Conservation (phyloP, 2,329 filamentous ascomycete genomes). For the Davidsoniella eucalypti region DNA sequence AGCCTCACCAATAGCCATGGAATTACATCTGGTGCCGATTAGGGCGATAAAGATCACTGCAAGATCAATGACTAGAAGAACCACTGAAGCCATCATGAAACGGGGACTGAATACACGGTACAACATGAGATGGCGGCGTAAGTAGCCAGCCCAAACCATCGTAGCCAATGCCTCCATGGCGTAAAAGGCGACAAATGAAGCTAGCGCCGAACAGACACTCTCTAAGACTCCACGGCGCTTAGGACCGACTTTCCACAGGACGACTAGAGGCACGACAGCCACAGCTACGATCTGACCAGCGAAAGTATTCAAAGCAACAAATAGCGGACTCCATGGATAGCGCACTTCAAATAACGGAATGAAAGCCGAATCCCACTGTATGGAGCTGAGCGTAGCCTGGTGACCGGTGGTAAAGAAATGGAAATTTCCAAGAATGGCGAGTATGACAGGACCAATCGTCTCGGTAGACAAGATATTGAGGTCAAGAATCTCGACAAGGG, state of each 20-base stretch:
- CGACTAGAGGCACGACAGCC: slow-evolving; percentile 61
- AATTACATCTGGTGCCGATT: slow-evolving; percentile 58
- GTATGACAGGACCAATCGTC: slow-evolving; percentile 65
- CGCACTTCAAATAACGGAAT: slow-evolving; percentile 66
- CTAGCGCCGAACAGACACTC: slow-evolving; percentile 52
- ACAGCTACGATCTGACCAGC: slow-evolving; percentile 75
- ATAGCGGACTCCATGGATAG: slow-evolving; percentile 78
- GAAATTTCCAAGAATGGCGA: slow-evolving; percentile 80
- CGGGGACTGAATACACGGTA: slow-evolving; percentile 85
- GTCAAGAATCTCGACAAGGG: slow-evolving; percentile 49
- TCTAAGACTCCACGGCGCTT: slow-evolving; percentile 54
- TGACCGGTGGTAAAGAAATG: slow-evolving; percentile 98
- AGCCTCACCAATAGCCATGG: slow-evolving; percentile 63
- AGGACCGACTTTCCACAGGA: slow-evolving; percentile 78
- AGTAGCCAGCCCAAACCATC: slow-evolving; percentile 74
- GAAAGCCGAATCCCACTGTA: slow-evolving; percentile 95
- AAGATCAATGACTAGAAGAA: slow-evolving; percentile 62
- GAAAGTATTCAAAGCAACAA: slow-evolving; percentile 74
- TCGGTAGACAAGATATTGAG: slow-evolving; percentile 44
- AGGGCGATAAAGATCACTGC: slow-evolving; percentile 56
- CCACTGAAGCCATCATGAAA: slow-evolving; percentile 65
- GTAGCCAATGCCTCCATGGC: slow-evolving; percentile 71
- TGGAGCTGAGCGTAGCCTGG: slow-evolving; percentile 69
- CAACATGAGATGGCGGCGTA: slow-evolving; percentile 87
- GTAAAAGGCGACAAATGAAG: slow-evolving; percentile 65